These are phyloP conservation scores for Cordyceps javanica DNA, from an alignment of 2,329 filamentous ascomycete genomes.

Conservation along the genomic window DNA sequence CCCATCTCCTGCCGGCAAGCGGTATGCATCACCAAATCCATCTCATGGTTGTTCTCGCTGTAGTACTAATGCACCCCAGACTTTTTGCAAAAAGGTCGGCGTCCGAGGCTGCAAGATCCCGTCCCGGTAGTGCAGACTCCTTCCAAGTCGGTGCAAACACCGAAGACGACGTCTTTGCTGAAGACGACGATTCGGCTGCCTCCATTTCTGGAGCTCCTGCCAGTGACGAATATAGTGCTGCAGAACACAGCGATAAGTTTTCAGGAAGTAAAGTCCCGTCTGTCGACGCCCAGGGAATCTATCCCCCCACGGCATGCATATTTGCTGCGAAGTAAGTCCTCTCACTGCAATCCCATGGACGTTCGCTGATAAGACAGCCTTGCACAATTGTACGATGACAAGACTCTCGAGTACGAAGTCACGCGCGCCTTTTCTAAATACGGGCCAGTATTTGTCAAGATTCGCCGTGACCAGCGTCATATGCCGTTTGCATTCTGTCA, in stretches of 20 bases:
- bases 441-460: constrained; percentile 56
- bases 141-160: constrained; percentile 12
- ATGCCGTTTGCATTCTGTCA: constrained; percentile 63
- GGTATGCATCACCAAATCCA: background rate
- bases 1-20: constrained; percentile 12
- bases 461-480: constrained; percentile 48
- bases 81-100: constrained; percentile 3
- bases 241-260: background rate
- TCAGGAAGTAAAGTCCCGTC: background rate
- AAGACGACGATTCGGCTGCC: background rate
- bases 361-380: constrained; percentile 35
- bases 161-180: constrained; percentile 14
- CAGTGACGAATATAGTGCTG: background rate
- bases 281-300: constrained; percentile 38
- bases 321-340: constrained; percentile 60
- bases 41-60: background rate
- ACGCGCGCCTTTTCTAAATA: constrained; percentile 46
- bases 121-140: constrained; percentile 8
- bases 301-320: constrained; percentile 51
- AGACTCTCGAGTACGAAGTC: constrained; percentile 45
- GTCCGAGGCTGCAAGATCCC: constrained; percentile 10
- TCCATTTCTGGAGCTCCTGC: background rate
- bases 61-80: background rate
- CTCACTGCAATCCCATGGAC: background rate
- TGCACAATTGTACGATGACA: constrained; percentile 42